Conservation (phyloP, 768 basidiomycete genomes). For the Leccinum variicolor region DNA sequence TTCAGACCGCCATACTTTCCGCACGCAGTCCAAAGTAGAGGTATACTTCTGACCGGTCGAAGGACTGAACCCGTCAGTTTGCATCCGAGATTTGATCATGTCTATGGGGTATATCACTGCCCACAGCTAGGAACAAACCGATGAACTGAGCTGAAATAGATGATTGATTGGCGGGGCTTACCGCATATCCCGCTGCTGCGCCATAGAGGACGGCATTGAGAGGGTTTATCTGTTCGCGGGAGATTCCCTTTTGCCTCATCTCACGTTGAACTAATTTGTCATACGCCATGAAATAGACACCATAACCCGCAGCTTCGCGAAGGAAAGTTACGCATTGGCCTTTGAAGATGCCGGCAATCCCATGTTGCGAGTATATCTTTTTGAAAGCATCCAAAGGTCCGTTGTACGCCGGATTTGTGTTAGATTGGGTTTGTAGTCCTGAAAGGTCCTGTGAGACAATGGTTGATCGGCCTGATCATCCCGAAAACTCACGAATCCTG, state of each 20-base stretch:
- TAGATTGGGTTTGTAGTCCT: slow-evolving; percentile 92
- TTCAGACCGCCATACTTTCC: slow-evolving; percentile 79
- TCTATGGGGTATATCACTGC: slow-evolving; percentile 94
- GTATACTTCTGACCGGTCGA: slow-evolving; percentile 78
- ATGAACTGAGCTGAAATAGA: slow-evolving; percentile 4
- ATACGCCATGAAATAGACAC: slow-evolving; percentile 87
- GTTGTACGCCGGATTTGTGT: slow-evolving; percentile 66
- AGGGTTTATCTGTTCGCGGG: slow-evolving; percentile 73
- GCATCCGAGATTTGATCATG: slow-evolving; percentile 94
- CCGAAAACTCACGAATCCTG: slow-evolving; percentile 53
- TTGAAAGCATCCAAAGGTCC: slow-evolving; percentile 88
- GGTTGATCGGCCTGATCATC: not conserved
- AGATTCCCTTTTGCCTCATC: slow-evolving; percentile 68
- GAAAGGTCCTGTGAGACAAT: slow-evolving; percentile 7
- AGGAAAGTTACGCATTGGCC: slow-evolving; percentile 87
- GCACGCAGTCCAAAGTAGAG: slow-evolving; percentile 78
- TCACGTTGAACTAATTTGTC: slow-evolving; percentile 89
- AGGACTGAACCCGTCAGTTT: slow-evolving; percentile 84
- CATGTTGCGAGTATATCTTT: slow-evolving; percentile 75
- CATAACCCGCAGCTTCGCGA: slow-evolving; percentile 81
- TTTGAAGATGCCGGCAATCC: slow-evolving; percentile 86
- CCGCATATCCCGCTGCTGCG: slow-evolving; percentile 89
- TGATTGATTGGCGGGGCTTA: slow-evolving; percentile 36
- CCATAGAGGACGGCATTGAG: slow-evolving; percentile 82
- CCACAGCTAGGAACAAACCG: slow-evolving; percentile 57